phyloP scores from a whole-genome alignment of 1,284 basidiomycete genomes.

The Pseudozyma pruni region DNA sequence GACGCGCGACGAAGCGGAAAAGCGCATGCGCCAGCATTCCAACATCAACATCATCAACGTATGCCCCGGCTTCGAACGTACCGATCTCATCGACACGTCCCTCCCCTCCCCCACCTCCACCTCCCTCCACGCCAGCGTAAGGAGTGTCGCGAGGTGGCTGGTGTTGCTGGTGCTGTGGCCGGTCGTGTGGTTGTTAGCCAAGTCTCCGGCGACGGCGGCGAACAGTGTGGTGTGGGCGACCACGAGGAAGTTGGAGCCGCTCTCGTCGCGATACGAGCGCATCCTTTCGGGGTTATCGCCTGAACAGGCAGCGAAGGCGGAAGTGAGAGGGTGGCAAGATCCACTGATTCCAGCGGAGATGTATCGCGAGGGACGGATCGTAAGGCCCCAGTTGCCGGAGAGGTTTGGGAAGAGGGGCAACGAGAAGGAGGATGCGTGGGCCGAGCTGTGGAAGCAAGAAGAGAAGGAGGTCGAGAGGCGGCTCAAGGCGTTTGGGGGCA shows the following conservation, averaged over 20 bases:
- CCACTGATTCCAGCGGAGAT: slow-evolving; percentile 20
- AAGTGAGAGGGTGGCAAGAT: slow-evolving; percentile 17
- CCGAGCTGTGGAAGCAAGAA: slow-evolving; percentile 24
- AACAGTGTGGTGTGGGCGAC: slow-evolving; percentile 51
- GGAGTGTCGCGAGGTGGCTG: slow-evolving; percentile 4
- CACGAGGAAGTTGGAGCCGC: slow-evolving; percentile 28
- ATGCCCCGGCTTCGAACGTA: slow-evolving; percentile 63
- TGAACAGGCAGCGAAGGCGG: not conserved
- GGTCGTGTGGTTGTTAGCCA: slow-evolving; percentile 49
- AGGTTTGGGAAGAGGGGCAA: not conserved
- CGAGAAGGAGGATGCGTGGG: slow-evolving; percentile 5
- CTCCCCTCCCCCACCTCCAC: slow-evolving; percentile 2
- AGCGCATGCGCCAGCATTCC: slow-evolving; percentile 25
- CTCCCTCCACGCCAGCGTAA: not conserved
- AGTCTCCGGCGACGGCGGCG: slow-evolving; percentile 44
- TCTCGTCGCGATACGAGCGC: slow-evolving; percentile 7
- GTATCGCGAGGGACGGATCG: slow-evolving; percentile 39
- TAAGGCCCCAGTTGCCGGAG: slow-evolving; percentile 19
- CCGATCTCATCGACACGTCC: slow-evolving; percentile 44
- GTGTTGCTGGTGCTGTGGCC: slow-evolving; percentile 39
- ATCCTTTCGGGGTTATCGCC: not conserved
- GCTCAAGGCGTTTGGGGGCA: slow-evolving; percentile 21
- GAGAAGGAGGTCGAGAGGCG: slow-evolving; percentile 20
- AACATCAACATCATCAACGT: slow-evolving; percentile 59
- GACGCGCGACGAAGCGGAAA: slow-evolving; percentile 3